Percentiles rank a stretch among this genome's conserved stretches.
phyloP scores from a whole-genome alignment of 768 basidiomycete species.

The Termitomyces heimii region DNA sequence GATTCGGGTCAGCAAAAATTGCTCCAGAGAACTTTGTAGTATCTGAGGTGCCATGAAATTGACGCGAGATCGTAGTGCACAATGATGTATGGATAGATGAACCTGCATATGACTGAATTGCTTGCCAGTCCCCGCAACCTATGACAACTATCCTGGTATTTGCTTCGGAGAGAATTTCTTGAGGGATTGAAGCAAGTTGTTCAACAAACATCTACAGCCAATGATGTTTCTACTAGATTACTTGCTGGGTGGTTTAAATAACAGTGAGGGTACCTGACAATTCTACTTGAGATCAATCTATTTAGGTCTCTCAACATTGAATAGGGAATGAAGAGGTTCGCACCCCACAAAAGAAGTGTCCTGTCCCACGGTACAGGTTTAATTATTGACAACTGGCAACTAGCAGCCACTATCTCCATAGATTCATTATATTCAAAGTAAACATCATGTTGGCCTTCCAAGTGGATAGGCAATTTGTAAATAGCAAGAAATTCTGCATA shows the following conservation, averaged over 20 bases:
- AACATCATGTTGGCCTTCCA: no score
- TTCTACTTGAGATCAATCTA: conserved; percentile 15
- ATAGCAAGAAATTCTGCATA: no score
- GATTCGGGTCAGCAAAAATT: conserved; percentile 63
- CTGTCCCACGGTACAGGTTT: conserved; percentile 18
- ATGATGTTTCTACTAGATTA: background rate
- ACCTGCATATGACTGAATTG: conserved; percentile 47
- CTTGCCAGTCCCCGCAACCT: conserved; percentile 55
- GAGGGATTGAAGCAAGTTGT: conserved; percentile 35
- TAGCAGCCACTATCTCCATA: no score
- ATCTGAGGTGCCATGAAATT: conserved; percentile 23
- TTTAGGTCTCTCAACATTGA: background rate
- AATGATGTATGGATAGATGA: conserved; percentile 1
- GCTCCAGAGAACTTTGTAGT: conserved; percentile 35
- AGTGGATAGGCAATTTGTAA: no score
- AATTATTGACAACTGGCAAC: background rate
- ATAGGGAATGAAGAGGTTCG: conserved; percentile 14
- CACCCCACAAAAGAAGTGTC: conserved; percentile 66
- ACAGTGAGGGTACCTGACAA: conserved; percentile 30
- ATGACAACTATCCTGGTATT: conserved; percentile 40
- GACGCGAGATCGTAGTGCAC: background rate
- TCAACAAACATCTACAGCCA: conserved; percentile 38
- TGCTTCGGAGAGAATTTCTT: conserved; percentile 33
- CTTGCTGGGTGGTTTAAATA: background rate
- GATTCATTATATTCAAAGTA: no score